Evolutionary conservation across 2,329 filamentous ascomycete genomes (phyloP).

Genomic region (Aurifilum marmelostoma): DNA sequence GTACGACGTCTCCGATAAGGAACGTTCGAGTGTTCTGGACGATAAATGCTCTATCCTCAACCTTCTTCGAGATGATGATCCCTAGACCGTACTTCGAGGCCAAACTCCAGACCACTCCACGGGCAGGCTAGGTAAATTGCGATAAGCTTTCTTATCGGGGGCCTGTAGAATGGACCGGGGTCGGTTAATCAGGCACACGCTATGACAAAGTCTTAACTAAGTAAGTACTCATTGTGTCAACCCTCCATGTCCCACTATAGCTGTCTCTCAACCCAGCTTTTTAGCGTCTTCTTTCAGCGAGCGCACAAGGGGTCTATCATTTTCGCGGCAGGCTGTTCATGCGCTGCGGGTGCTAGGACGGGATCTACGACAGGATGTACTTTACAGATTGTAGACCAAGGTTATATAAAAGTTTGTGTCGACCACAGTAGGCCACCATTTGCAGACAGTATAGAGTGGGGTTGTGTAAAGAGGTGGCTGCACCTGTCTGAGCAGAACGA

Average conservation of each 20-base stretch:
- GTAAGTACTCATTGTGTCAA: not conserved
- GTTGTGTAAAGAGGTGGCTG: too few species aligned
- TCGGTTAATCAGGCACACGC: not conserved
- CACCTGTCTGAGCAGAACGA: too few species aligned
- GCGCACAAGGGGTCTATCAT: not conserved
- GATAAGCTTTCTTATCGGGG: slow-evolving; percentile 16
- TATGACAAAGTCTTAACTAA: not conserved
- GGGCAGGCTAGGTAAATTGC: slow-evolving; percentile 14
- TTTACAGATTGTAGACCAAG: too few species aligned
- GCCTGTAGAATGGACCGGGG: not conserved
- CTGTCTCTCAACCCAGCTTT: not conserved
- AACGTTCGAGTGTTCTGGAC: not conserved
- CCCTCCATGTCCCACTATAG: not conserved
- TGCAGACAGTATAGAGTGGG: not conserved
- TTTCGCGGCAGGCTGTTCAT: not conserved
- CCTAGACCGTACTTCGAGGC: not conserved
- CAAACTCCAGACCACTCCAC: slow-evolving; percentile 2
- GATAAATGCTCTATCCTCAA: not conserved
- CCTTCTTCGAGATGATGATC: slow-evolving; percentile 4
- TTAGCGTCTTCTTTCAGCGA: not conserved
- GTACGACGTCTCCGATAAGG: slow-evolving; percentile 4
- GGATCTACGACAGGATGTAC: too few species aligned
- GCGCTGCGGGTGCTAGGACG: too few species aligned
- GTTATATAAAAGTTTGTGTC: too few species aligned
- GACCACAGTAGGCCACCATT: not conserved